Evolutionary conservation across 768 basidiomycete species (phyloP), one percentile per base, ranked within the genome.

Genomic region (Mycena alexandri): DNA sequence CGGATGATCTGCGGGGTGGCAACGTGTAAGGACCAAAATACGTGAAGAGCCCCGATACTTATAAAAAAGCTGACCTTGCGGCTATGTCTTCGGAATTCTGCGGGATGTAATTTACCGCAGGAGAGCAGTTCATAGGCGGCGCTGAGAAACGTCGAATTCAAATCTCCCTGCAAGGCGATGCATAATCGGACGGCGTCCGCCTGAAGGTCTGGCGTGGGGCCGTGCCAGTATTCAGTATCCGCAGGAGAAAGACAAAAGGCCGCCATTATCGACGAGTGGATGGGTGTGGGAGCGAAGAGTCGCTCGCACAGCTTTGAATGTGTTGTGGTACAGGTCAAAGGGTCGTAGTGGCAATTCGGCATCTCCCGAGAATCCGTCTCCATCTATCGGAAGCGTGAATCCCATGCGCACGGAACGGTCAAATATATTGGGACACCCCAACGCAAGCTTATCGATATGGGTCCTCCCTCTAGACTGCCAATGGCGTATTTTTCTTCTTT

Each of bases 61-160:
- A n/a, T n/a, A n/a, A n/a, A 58, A 60, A 60, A 63, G 55, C 50
- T 24, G 43, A 68, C 67, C n/a, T 63, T 68, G 21, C 67, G 67
- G 16, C 67, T 63, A 5, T 68, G 67, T 58, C 57, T 68, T 57
- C 52, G 62, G 52, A 68, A 68, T 42, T 63, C 57, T 16, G 61
- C 16, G 4, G 62, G 25, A 24, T 61, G 52, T 47, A 68, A 52
- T 53, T 29, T 41, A 29, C n/a, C 46, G 44, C 67, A 68, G 8
- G 62, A 63, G 38, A 63, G 62, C 19, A 68, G 67, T 24, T 68
- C 57, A 12, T 25, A 48, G 43, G 62, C 57, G 44, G 67, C 67
- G 10, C 43, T 36, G 38, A 68, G 61, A 25, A 68, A 68, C 1
- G 25, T 34, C n/a, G 52, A 25, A 63, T 59, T 63, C 47, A 48